Evolutionary conservation across 345 rosid species (phyloP).

Genomic region (Citrus maxima): DNA sequence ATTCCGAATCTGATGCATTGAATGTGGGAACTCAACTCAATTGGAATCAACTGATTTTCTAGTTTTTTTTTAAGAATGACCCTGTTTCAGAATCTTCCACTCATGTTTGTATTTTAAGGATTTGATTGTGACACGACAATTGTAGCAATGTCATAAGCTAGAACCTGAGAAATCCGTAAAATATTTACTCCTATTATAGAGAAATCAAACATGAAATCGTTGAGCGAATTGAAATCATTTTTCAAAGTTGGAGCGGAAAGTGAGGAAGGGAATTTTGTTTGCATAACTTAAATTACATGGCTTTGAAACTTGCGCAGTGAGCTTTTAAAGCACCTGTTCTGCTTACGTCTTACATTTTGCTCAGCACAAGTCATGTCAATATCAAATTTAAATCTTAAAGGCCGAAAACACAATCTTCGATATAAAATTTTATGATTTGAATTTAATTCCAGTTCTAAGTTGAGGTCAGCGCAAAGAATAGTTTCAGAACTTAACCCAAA

Average conservation of each 20-base stretch:
- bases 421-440: too few species aligned
- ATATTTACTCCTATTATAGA: too few species aligned
- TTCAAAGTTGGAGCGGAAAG: too few species aligned
- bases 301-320: neutral
- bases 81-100: constrained; percentile 5
- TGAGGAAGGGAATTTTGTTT: neutral
- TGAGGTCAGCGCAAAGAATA: too few species aligned
- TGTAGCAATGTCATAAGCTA: neutral
- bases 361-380: too few species aligned
- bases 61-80: neutral
- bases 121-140: neutral
- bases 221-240: too few species aligned
- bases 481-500: too few species aligned
- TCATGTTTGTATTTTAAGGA: neutral
- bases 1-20: constrained; percentile 34
- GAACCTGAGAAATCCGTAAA: neutral
- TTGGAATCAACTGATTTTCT: constrained; percentile 9
- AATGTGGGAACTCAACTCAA: constrained; percentile 18
- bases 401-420: too few species aligned
- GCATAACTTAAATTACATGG: neutral
- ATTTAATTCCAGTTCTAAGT: too few species aligned
- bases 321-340: neutral
- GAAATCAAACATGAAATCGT: too few species aligned
- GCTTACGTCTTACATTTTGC: too few species aligned
- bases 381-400: too few species aligned